These are phyloP conservation scores for Mycena belliarum DNA, from an alignment of 768 basidiomycete species.

Conservation along the genomic window DNA sequence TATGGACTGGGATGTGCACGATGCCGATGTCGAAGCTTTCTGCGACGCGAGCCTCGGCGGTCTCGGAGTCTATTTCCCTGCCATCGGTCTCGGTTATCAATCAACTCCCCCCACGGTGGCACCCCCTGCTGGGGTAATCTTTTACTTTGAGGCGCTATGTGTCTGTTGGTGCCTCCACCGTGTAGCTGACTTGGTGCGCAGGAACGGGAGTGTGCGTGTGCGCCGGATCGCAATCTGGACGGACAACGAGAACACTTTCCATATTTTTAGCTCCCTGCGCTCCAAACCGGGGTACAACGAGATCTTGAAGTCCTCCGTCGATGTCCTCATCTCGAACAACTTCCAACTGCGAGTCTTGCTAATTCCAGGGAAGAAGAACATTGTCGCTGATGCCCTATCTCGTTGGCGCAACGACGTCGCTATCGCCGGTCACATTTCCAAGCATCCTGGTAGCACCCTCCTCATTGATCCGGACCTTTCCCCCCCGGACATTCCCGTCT, in stretches of 20 bases:
- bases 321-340: conserved; percentile 12
- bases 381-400: not conserved
- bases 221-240: conserved; percentile 26
- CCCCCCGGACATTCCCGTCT: no score
- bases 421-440: no score
- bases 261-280: conserved; percentile 29
- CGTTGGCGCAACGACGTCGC: no score
- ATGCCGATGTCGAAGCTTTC: not conserved
- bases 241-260: conserved; percentile 31
- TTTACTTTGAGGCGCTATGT: not conserved
- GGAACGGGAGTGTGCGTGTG: no score
- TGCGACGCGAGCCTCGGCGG: not conserved
- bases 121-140: not conserved
- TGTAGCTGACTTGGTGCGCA: not conserved
- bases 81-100: not conserved
- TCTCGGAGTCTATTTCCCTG: not conserved
- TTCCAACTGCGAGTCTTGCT: not conserved
- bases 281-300: conserved; percentile 26
- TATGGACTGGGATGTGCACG: not conserved
- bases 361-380: not conserved
- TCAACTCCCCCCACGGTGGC: not conserved
- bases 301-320: conserved; percentile 26
- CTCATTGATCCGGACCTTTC: no score
- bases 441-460: no score
- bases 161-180: not conserved